phyloP scores from a whole-genome alignment of 2,329 filamentous ascomycete species.

The Periconia sp. region DNA sequence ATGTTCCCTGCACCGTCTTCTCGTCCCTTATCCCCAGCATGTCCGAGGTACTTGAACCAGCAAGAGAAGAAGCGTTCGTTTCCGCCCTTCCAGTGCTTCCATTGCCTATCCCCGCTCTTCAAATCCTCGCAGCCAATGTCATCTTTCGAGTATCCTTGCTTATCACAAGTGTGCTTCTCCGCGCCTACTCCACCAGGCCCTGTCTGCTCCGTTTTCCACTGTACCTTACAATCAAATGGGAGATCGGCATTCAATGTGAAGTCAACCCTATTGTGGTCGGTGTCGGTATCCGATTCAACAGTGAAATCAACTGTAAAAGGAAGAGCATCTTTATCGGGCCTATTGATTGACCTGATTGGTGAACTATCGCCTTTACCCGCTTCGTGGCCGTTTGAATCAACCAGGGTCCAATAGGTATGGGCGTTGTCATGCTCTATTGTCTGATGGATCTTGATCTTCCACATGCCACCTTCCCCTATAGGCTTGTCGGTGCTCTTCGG shows the following conservation, averaged over 20 bases:
- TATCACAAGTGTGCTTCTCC: not conserved
- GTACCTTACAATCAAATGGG: not conserved
- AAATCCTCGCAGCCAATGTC: not conserved
- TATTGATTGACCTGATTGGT: not conserved
- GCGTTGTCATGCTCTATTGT: not conserved
- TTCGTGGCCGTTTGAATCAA: slow-evolving; percentile 4
- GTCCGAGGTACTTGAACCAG: not conserved
- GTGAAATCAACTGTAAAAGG: not conserved
- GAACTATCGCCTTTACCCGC: not conserved
- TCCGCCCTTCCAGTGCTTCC: not conserved
- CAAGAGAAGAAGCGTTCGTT: not conserved
- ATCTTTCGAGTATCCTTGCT: not conserved
- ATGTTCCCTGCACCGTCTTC: too few relatives aligned
- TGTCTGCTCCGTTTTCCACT: not conserved
- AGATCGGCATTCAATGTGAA: not conserved
- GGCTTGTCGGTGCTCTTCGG: not conserved
- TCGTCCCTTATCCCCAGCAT: too few relatives aligned
- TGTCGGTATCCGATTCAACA: not conserved
- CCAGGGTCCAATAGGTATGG: slow-evolving; percentile 1
- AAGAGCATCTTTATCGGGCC: not conserved
- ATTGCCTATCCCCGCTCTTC: not conserved
- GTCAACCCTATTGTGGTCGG: not conserved
- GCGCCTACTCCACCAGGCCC: too few relatives aligned
- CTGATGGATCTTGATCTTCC: slow-evolving; percentile 4
- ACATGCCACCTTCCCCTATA: not conserved